These are phyloP conservation scores for Blastobotrys apis DNA, from an alignment of 1,139 yeast species.

Conservation along the genomic window DNA sequence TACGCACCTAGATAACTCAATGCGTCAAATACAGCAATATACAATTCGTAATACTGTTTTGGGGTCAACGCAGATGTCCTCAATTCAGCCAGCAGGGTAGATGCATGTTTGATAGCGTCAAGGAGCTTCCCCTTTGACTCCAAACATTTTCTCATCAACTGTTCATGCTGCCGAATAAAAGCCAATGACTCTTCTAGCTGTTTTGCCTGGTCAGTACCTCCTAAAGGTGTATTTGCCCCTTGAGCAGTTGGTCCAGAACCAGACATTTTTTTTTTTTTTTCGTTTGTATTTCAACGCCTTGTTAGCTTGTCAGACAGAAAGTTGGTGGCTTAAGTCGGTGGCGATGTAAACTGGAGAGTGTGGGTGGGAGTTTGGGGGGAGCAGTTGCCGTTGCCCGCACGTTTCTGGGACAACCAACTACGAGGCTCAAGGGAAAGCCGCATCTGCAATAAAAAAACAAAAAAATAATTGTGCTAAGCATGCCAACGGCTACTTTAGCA, in stretches of 20 bases:
- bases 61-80: constrained; percentile 76
- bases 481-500: no score
- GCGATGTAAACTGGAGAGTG: background rate
- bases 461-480: no score
- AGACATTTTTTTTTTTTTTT: background rate
- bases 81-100: constrained; percentile 75
- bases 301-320: background rate
- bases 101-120: constrained; percentile 86
- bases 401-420: no score
- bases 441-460: no score
- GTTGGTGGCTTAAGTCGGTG: no score
- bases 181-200: constrained; percentile 49
- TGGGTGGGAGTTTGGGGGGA: background rate
- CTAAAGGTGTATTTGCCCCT: no score
- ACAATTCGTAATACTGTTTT: constrained; percentile 89
- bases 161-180: constrained; percentile 66
- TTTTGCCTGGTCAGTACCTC: constrained; percentile 23
- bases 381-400: background rate
- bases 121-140: constrained; percentile 64
- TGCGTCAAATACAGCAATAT: constrained; percentile 81
- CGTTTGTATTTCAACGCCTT: background rate
- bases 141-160: constrained; percentile 71
- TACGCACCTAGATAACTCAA: constrained; percentile 64
- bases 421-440: no score
- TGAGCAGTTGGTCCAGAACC: background rate